These are phyloP conservation scores for Boletus pseudopeckii DNA, from an alignment of 768 basidiomycete species.

Conservation along the genomic window DNA sequence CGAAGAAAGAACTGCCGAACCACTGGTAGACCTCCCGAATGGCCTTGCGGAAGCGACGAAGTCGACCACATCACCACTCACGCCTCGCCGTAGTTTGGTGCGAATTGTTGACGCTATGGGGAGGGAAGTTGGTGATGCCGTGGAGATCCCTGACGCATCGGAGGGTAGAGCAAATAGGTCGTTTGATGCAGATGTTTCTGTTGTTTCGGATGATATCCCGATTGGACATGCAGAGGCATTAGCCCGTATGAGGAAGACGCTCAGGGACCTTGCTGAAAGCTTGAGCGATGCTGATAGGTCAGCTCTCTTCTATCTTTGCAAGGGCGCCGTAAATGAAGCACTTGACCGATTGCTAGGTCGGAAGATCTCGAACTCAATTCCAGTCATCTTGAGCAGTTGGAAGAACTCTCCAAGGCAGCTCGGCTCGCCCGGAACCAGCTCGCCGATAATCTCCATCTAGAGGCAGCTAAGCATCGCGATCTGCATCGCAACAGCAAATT, in stretches of 20 bases:
- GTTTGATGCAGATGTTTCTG: constrained; percentile 20
- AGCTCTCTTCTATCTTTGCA: constrained; percentile 1
- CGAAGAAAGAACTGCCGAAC: constrained; percentile 6
- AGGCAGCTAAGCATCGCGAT: constrained; percentile 35
- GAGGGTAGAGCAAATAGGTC: constrained; percentile 14
- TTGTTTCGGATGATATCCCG: constrained; percentile 20
- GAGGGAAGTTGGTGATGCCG: constrained; percentile 44
- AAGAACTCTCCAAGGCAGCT: constrained; percentile 50
- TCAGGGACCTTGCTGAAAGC: constrained; percentile 53
- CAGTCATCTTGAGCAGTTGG: constrained; percentile 46
- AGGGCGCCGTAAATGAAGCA: constrained; percentile 3
- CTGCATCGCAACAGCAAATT: constrained; percentile 33
- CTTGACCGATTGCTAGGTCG: constrained; percentile 32
- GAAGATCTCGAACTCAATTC: constrained; percentile 39
- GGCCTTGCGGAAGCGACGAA: constrained; percentile 18
- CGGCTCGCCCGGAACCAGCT: constrained; percentile 49
- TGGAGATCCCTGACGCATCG: constrained; percentile 32
- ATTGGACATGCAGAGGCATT: constrained; percentile 50
- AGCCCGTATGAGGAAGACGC: constrained; percentile 52
- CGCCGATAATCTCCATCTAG: constrained; percentile 39
- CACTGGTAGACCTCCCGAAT: constrained; percentile 1
- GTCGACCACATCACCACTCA: constrained; percentile 11
- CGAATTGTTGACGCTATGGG: constrained; percentile 73
- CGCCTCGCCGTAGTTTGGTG: constrained; percentile 39
- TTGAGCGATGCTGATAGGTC: constrained; percentile 61